phyloP scores from a whole-genome alignment of 208 protist species.

The Crithidia brevicula region DNA sequence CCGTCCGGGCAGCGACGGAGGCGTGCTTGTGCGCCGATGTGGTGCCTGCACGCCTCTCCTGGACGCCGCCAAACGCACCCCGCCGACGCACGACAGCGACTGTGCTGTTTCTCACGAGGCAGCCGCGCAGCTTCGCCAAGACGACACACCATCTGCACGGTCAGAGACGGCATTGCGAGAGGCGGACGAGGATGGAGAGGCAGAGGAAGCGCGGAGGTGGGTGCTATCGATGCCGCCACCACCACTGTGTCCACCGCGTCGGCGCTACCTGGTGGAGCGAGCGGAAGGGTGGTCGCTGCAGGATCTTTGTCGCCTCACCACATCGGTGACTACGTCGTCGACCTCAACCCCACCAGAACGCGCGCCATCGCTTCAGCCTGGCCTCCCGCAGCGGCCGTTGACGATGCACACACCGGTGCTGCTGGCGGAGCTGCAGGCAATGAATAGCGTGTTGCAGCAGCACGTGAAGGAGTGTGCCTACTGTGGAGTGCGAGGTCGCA shows the following conservation, averaged over 20 bases:
- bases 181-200: neutral
- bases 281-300: slow-evolving; percentile 29
- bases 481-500: slow-evolving; percentile 16
- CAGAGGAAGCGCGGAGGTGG: neutral
- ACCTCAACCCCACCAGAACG: too few species aligned
- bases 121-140: too few species aligned
- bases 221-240: neutral
- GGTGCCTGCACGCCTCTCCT: too few species aligned
- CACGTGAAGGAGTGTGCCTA: slow-evolving; percentile 15
- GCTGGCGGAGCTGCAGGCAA: slow-evolving; percentile 20
- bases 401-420: neutral
- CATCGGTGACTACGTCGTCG: neutral
- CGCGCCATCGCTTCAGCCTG: too few species aligned
- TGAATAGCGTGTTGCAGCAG: slow-evolving; percentile 5
- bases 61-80: too few species aligned
- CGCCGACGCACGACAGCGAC: too few species aligned
- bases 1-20: too few species aligned
- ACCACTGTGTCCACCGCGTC: slow-evolving; percentile 1
- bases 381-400: too few species aligned
- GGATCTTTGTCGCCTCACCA: slow-evolving; percentile 22
- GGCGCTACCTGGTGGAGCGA: slow-evolving; percentile 30
- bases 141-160: too few species aligned
- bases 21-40: too few species aligned
- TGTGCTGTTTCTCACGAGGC: too few species aligned
- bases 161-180: too few species aligned